phyloP scores from a whole-genome alignment of 768 basidiomycete genomes.

The Phanerochaete carnosa region DNA sequence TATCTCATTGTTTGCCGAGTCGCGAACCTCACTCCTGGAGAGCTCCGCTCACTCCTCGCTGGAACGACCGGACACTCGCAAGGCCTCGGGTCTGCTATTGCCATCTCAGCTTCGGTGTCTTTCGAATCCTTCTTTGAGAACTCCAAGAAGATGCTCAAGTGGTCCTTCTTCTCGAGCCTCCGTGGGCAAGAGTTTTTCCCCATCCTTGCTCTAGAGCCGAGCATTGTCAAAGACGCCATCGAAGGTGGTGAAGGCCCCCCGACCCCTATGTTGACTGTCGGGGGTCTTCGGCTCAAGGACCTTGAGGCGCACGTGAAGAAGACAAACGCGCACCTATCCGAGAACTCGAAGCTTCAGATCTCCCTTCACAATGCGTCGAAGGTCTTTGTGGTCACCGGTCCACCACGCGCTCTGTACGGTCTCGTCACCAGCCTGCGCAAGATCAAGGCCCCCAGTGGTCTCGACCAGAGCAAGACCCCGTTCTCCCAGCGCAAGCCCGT shows the following conservation, averaged over 20 bases:
- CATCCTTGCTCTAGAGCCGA: slow-evolving; percentile 82
- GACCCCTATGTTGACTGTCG: slow-evolving; percentile 90
- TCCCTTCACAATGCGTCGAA: slow-evolving; percentile 93
- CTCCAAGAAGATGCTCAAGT: slow-evolving; percentile 78
- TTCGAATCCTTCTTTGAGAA: slow-evolving; percentile 75
- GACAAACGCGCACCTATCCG: slow-evolving; percentile 83
- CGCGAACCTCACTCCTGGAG: slow-evolving; percentile 70
- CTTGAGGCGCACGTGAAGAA: slow-evolving; percentile 79
- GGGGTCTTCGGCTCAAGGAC: slow-evolving; percentile 72
- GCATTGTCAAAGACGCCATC: slow-evolving; percentile 81
- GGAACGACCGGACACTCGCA: slow-evolving; percentile 98
- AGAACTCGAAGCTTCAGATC: slow-evolving; percentile 74
- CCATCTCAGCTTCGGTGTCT: slow-evolving; percentile 74
- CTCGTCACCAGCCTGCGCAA: slow-evolving; percentile 90
- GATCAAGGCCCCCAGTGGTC: slow-evolving; percentile 78
- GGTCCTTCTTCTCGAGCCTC: slow-evolving; percentile 91
- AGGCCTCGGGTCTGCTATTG: slow-evolving; percentile 93
- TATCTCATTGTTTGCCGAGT: slow-evolving; percentile 82
- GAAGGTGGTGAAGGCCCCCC: slow-evolving; percentile 94
- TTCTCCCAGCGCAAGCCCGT: slow-evolving; percentile 94
- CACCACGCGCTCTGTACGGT: slow-evolving; percentile 88
- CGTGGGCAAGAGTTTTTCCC: slow-evolving; percentile 96
- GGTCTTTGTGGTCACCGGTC: slow-evolving; percentile 91
- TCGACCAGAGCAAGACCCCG: slow-evolving; percentile 92
- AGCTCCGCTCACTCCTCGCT: slow-evolving; percentile 69